Conservation (phyloP, 139 green algal species). For the Chlamydomonas sp. region DNA sequence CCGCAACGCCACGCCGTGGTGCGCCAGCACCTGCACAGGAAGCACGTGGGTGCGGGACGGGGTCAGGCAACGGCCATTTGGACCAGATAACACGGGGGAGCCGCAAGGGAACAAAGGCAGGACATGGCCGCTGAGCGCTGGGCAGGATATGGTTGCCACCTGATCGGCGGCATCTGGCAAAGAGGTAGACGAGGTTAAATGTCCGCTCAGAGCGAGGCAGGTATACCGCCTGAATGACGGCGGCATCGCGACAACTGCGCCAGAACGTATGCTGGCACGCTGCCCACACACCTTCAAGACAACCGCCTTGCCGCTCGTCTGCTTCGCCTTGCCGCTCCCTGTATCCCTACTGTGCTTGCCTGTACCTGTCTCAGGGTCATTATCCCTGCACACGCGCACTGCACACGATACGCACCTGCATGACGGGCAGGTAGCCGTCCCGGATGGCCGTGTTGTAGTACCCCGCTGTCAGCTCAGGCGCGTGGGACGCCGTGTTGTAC, state of each 20-base stretch:
- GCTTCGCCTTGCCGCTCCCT: not conserved
- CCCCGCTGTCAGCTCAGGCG: slow-evolving; percentile 50
- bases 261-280: no score
- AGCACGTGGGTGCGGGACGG: not conserved
- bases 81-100: not conserved
- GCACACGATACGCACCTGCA: not conserved
- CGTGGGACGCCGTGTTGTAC: slow-evolving; percentile 59
- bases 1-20: slow-evolving; percentile 37
- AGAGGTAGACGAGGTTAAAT: no score
- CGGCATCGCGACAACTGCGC: no score
- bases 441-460: slow-evolving; percentile 56
- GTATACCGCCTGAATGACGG: no score
- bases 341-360: no score
- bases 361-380: not conserved
- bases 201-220: no score
- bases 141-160: no score
- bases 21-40: slow-evolving; percentile 41
- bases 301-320: not conserved
- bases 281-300: no score
- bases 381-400: not conserved
- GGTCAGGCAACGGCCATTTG: not conserved
- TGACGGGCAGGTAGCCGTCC: slow-evolving; percentile 63
- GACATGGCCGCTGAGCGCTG: no score
- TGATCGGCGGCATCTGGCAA: no score
- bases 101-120: not conserved